Conservation (phyloP, 192 early-diverging fungal species). For the Coemansia sp. region DNA sequence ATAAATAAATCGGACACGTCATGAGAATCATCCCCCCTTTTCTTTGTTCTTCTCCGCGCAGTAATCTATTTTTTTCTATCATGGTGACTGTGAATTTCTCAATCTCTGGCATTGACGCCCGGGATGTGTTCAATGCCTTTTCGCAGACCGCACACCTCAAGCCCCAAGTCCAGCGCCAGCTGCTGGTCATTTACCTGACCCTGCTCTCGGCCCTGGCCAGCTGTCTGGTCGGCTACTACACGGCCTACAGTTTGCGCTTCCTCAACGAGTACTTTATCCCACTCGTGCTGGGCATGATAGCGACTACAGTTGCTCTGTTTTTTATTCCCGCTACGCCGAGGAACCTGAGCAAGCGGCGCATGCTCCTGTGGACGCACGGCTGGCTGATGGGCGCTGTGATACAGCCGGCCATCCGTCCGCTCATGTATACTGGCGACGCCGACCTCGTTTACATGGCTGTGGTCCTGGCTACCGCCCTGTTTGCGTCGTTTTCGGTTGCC, state of each 20-base stretch:
- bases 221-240: constrained; percentile 16
- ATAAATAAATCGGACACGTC: neutral
- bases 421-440: constrained; percentile 7
- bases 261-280: neutral
- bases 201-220: constrained; percentile 4
- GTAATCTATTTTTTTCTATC: neutral
- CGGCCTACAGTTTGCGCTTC: neutral
- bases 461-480: constrained; percentile 7
- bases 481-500: constrained; percentile 26
- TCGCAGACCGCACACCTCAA: constrained; percentile 17
- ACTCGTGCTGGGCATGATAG: neutral
- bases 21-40: neutral
- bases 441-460: constrained; percentile 20
- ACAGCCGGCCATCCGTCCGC: neutral
- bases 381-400: constrained; percentile 6
- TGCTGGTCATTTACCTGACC: constrained; percentile 23
- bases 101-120: neutral
- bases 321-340: constrained; percentile 5
- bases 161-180: constrained; percentile 18
- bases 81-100: neutral
- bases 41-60: neutral
- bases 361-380: constrained; percentile 13
- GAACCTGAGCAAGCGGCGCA: constrained; percentile 17
- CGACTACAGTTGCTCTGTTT: neutral
- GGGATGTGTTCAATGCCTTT: constrained; percentile 9